These are phyloP conservation scores for Cytospora piceicola DNA, from an alignment of 2,329 filamentous ascomycete species.

Conservation along the genomic window DNA sequence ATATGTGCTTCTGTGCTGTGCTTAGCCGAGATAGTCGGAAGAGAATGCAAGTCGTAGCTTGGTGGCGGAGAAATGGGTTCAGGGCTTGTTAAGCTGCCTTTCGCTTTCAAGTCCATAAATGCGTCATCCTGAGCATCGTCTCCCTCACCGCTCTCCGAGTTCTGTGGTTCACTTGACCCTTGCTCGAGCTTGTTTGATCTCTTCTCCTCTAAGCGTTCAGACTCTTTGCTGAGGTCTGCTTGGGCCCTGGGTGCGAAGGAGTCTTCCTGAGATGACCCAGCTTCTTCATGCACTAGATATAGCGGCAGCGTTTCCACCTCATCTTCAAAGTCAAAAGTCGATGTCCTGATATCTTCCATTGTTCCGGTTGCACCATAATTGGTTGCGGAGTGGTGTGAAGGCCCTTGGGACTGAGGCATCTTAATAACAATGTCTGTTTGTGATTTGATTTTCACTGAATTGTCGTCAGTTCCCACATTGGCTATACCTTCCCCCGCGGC, in stretches of 20 bases:
- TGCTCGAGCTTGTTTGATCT: conserved; percentile 80
- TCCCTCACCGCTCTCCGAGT: conserved; percentile 53
- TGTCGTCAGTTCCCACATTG: background rate
- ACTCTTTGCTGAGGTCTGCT: conserved; percentile 78
- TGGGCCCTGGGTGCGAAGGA: too few relatives aligned
- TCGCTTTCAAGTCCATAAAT: conserved; percentile 41
- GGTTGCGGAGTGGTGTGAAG: background rate
- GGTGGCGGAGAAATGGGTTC: conserved; percentile 49
- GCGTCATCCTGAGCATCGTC: conserved; percentile 49
- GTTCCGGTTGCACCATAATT: background rate
- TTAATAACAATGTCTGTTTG: background rate
- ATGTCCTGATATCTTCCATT: too few relatives aligned
- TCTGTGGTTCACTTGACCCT: conserved; percentile 60
- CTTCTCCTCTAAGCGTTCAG: conserved; percentile 84
- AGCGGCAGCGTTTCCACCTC: too few relatives aligned
- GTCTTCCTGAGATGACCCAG: conserved; percentile 45
- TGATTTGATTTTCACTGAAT: too few relatives aligned
- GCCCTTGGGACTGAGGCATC: background rate
- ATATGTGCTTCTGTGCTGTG: too few relatives aligned
- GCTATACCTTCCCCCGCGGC: background rate
- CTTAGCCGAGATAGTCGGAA: too few relatives aligned
- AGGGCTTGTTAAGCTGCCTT: conserved; percentile 51
- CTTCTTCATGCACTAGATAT: background rate
- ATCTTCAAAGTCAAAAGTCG: background rate
- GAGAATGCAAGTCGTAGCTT: conserved; percentile 49